Percentiles rank a stretch among this genome's conserved stretches.
phyloP scores from a whole-genome alignment of 164 flowering plant genomes.

The Vitis cinerea region DNA sequence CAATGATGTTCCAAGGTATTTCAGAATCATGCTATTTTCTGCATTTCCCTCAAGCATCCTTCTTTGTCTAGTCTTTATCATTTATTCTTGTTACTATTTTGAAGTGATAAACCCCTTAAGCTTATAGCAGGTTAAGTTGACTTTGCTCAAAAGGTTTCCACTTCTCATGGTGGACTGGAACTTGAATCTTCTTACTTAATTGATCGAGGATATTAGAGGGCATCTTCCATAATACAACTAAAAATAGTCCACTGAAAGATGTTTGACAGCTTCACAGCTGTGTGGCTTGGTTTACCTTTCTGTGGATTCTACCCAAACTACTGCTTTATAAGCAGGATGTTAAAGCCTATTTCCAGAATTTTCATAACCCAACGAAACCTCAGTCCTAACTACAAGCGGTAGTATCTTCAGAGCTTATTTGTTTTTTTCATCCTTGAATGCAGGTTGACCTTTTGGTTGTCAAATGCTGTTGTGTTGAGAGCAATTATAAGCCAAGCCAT shows the following conservation, averaged over 20 bases:
- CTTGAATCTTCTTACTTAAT: not conserved
- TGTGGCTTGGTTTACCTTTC: no score
- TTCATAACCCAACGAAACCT: no score
- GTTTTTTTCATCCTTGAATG: conserved; percentile 6
- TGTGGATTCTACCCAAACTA: no score
- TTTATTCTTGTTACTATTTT: not conserved
- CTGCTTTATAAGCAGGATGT: no score
- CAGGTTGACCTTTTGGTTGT: conserved; percentile 97
- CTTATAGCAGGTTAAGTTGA: not conserved
- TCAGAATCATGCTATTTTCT: not conserved
- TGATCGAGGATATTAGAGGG: not conserved
- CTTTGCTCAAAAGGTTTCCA: not conserved
- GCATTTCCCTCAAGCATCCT: not conserved
- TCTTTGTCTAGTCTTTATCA: not conserved
- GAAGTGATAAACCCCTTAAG: not conserved
- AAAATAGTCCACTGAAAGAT: not conserved
- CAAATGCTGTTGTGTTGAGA: conserved; percentile 83
- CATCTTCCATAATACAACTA: not conserved
- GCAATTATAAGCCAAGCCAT: conserved; percentile 51
- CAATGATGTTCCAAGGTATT: conserved; percentile 94
- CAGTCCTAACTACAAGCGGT: no score
- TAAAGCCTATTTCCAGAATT: no score
- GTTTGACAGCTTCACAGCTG: no score
- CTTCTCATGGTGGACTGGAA: not conserved
- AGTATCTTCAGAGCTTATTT: not conserved